Evolutionary conservation across 2,329 filamentous ascomycete species (phyloP), one percentile per base, ranked within the genome.

Genomic region (Calonectria honghensis): DNA sequence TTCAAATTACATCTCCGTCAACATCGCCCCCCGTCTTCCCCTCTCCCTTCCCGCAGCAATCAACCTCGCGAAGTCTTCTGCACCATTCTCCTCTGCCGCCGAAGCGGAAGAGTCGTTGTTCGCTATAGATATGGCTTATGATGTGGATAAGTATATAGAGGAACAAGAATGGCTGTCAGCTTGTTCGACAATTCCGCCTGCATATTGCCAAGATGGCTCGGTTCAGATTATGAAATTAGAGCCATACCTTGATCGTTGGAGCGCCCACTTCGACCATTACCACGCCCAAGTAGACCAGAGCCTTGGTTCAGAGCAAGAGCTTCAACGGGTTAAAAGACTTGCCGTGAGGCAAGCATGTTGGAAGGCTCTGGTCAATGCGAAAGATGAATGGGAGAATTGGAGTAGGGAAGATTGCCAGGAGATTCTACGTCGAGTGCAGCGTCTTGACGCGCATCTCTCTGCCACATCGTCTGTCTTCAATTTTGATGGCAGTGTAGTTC

Each of bases 1-100:
- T 29, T 54, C 51, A 32, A 54, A 54, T 54, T 54, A 54, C 51
- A 32, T 54, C 27, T 16, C 51, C 31, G 10, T 57, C 18, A 57
- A 57, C 20, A 57, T 57, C 4, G 52, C 31, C 31, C 52, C 52
- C 18, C 2, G 31, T n/a, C 52, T 57, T n/a, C 16, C 29, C 13
- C 52, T 57, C 31, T 35, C 20, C 16, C 31, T 35, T 35, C 52
- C 29, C 35, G 14, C 16, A 16, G 31, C 29, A n/a, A 57, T 35
- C 18, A 16, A 57, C 6, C 18, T 35, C 6, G 4, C 20, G 4
- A 16, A 57, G 20, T 31, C 52, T 20, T 20, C 29, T 32, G 14
- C 52, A 31, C 52, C 52, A 3, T 57, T 57, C 10, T n/a, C 31
- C 6, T 57, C 52, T 5, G 52, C 52, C 7, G 29, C 52, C 3